phyloP scores from a whole-genome alignment of 768 basidiomycete species.

The Calocera cornea region DNA sequence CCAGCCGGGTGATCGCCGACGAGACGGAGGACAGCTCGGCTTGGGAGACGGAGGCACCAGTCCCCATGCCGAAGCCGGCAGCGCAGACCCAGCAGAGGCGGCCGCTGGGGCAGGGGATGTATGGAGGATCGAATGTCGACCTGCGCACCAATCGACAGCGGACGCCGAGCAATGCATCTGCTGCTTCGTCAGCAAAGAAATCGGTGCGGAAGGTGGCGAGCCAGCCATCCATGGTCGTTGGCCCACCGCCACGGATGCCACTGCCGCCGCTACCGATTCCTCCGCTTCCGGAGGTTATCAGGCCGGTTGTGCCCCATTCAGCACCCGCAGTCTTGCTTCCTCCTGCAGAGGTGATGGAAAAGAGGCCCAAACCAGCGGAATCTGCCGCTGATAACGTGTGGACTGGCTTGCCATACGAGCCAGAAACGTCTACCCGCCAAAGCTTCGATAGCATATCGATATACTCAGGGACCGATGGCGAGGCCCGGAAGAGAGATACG shows the following conservation, averaged over 20 bases:
- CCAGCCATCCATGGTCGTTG: neutral
- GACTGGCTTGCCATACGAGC: neutral
- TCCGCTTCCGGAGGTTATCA: neutral
- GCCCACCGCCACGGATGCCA: neutral
- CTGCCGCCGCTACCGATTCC: neutral
- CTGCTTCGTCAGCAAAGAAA: neutral
- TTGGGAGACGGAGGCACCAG: neutral
- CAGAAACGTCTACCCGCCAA: neutral
- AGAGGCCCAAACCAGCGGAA: neutral
- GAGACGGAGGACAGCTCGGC: constrained; percentile 4
- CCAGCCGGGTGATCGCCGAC: neutral
- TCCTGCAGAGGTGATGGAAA: neutral
- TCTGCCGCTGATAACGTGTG: neutral
- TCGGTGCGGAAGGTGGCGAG: neutral
- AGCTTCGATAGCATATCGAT: neutral
- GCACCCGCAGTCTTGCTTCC: neutral
- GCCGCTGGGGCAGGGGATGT: neutral
- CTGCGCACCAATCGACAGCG: neutral
- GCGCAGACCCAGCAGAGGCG: neutral
- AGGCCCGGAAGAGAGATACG: neutral
- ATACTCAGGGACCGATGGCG: neutral
- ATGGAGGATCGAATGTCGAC: constrained; percentile 1
- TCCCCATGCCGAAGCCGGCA: neutral
- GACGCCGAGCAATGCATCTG: neutral
- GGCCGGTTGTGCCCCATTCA: neutral